Evolutionary conservation across 2,329 filamentous ascomycete genomes (phyloP), one percentile per base, ranked within the genome.

Genomic region (Paraphaeosphaeria sporulosa): DNA sequence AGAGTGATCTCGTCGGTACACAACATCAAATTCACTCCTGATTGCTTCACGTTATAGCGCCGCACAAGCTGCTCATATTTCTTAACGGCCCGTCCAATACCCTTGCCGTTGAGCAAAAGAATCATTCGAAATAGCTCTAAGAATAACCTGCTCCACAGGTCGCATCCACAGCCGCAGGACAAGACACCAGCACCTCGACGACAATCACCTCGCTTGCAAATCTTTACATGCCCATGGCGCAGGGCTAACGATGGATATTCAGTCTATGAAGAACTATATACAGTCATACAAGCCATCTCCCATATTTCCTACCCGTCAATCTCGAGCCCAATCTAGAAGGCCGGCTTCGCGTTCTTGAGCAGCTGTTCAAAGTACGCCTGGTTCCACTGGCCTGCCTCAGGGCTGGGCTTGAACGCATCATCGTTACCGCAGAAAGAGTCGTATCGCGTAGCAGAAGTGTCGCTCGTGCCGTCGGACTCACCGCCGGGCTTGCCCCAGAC

Each of bases 401-500:
- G 71, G 34, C 42, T 47, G 6, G 52, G 52, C 30, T 55, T 55
- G 42, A 25, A 55, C 10, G 71, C 71, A 32, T 70, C 71, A 36
- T 55, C 59, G 36, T 72, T 64, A 2, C 71, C 71, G 38, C 71
- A 73, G 7, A 43, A 30, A 9, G 52, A 55, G 13, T 55, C 52
- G 23, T 55, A 55, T 4, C 52, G 52, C 3, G 19, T 25, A 25
- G 52, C 52, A 10, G 52, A 55, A 6, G 52, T 36, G 52, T 55
- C 52, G 52, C 52, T 55, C 3, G 52, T 55, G 9, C 71, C 71
- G 44, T 73, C 71, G 34, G 67, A 71, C 62, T 73, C 71, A 23
- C 71, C 71, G 52, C 71, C 71, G 8, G 71, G 71, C 64, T 73
- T 73, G 55, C 72, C 69, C 71, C 71, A 73, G 4, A 73, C 71